Conservation (phyloP, 2,329 filamentous ascomycete genomes). For the Thermoascus crustaceus region DNA sequence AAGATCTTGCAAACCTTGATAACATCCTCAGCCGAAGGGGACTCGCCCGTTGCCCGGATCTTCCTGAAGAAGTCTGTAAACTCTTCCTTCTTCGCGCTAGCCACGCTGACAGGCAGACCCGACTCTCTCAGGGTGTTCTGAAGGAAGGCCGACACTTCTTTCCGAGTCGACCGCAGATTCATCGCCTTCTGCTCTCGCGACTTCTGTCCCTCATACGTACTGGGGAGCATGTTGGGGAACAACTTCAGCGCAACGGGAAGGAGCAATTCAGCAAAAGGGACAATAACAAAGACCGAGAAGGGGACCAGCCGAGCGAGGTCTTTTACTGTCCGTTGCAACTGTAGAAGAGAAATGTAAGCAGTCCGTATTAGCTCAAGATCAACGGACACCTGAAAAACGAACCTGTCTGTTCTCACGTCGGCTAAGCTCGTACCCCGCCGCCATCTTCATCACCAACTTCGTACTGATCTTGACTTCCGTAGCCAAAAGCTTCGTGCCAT, state of each 20-base stretch:
- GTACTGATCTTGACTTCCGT: slow-evolving; percentile 91
- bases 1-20: slow-evolving; percentile 99
- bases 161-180: slow-evolving; percentile 72
- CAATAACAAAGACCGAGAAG: slow-evolving; percentile 94
- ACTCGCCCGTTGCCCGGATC: slow-evolving; percentile 81
- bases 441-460: slow-evolving; percentile 90
- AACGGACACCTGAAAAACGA: slow-evolving; percentile 11
- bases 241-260: slow-evolving; percentile 85
- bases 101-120: slow-evolving; percentile 77
- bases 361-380: neutral
- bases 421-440: slow-evolving; percentile 91
- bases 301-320: slow-evolving; percentile 88
- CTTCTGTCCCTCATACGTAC: slow-evolving; percentile 89
- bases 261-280: slow-evolving; percentile 89
- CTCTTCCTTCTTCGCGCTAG: slow-evolving; percentile 83
- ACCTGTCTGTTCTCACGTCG: slow-evolving; percentile 84
- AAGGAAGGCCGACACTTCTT: slow-evolving; percentile 87
- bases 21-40: slow-evolving; percentile 79
- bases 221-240: slow-evolving; percentile 95
- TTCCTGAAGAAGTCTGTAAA: slow-evolving; percentile 98
- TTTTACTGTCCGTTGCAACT: slow-evolving; percentile 82
- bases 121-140: slow-evolving; percentile 84
- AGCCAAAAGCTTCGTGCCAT: slow-evolving; percentile 89
- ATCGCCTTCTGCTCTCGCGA: slow-evolving; percentile 83
- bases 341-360: slow-evolving; percentile 11